A percentile compares a stretch with the other conserved stretches of the same genome.
These are phyloP conservation scores for Trichoderma oligosporum DNA, from an alignment of 2,329 filamentous ascomycete species.

Conservation along the genomic window DNA sequence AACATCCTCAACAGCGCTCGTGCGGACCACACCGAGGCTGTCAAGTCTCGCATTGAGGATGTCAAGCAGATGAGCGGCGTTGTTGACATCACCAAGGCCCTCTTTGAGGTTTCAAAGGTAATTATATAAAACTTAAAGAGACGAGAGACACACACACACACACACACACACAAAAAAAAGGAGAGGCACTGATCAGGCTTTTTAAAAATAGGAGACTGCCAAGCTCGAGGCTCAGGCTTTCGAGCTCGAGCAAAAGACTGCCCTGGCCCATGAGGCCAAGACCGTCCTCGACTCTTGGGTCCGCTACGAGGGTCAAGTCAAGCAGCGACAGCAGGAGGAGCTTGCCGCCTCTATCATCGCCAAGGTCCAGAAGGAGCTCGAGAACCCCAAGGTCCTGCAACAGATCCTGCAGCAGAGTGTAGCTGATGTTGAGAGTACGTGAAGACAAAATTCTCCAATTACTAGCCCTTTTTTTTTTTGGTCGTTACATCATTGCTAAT, in stretches of 20 bases:
- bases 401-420: slow-evolving; percentile 98
- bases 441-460: background rate
- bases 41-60: slow-evolving; percentile 89
- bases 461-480: background rate
- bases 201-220: slow-evolving; percentile 74
- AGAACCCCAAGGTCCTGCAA: slow-evolving; percentile 95
- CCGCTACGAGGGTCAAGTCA: slow-evolving; percentile 96
- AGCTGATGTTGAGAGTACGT: slow-evolving; percentile 86
- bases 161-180: no score
- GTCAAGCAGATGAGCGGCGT: slow-evolving; percentile 93
- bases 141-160: no score
- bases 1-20: slow-evolving; percentile 91
- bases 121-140: slow-evolving; percentile 27
- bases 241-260: slow-evolving; percentile 95
- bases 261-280: slow-evolving; percentile 90
- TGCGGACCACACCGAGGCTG: slow-evolving; percentile 90
- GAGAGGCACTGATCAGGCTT: no score
- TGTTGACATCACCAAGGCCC: slow-evolving; percentile 92
- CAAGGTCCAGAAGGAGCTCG: slow-evolving; percentile 98
- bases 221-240: slow-evolving; percentile 92
- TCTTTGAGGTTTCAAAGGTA: slow-evolving; percentile 98
- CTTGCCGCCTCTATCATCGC: slow-evolving; percentile 87
- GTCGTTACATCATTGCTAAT: slow-evolving; percentile 33
- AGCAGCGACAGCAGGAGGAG: slow-evolving; percentile 97
- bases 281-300: slow-evolving; percentile 96